Base-by-base conservation (phyloP, 2,329 filamentous ascomycete species). In the Hymenoscyphus fraxineus region DNA sequence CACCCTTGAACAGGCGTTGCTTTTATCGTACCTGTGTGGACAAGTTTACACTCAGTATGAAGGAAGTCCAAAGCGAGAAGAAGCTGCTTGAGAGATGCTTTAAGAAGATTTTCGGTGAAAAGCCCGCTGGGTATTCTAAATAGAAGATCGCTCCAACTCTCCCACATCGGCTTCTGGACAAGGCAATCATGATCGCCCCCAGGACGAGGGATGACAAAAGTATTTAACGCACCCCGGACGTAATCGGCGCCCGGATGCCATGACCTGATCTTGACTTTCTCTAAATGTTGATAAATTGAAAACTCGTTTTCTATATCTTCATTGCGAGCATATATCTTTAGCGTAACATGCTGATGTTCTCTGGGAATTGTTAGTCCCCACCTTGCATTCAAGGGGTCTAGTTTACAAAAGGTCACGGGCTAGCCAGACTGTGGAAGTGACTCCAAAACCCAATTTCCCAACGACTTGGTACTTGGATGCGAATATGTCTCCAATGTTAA, bases 21-120 rank as follows among this genome's bases (percentile, higher is more conserved):
- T 47, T 12, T 22, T 3, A 9, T 7, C 79, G 63, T 19, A 81
- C 79, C 80, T 60, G 79, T 78, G 66, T 82, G 80, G 35, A 81
- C 76, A 32, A 82, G 67, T 6, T 76, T 67, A 69, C 79, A 82
- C 64, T 82, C 79, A 22, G 59, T 58, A 67, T 82, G 81, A 0
- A 83, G 67, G 64, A 73, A 82, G n/a, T 82, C 78, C 31, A 83
- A 65, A 0, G 77, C 79, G 6, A 82, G 75, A 0, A 78, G 66
- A 31, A 78, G 69, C 2, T 73, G 74, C 0, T 81, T 58, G 0
- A 79, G 69, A 0, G 71, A 68, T 0, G 60, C 57, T 0, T 77
- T 77, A 0, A 82, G 71, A 51, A 76, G 75, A 44, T 7, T 5
- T 9, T 47, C 44, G 0, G 16, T 22, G 4, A 47, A 47, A 3